Percentiles rank a stretch among this genome's conserved stretches.
Conservation (phyloP, 345 rosid species). For the thale cress (Arabidopsis thaliana) region DNA sequence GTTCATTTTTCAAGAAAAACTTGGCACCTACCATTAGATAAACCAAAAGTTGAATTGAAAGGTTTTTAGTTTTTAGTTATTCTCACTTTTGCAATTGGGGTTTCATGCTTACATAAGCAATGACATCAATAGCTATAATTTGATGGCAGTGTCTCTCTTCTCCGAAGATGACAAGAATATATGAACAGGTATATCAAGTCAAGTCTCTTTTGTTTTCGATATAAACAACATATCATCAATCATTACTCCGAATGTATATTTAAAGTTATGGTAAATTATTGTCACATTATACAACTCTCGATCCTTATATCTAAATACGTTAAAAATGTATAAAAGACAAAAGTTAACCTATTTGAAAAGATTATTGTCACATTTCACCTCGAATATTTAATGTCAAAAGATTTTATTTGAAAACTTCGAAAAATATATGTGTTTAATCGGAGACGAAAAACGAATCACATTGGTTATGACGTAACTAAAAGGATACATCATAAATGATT, state of each 20-base stretch:
- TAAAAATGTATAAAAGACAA: no score
- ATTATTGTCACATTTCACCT: no score
- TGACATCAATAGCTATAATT: constrained; percentile 13
- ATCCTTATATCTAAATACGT: neutral
- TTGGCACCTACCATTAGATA: neutral
- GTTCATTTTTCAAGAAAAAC: neutral
- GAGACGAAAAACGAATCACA: neutral
- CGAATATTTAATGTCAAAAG: no score
- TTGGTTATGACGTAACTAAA: neutral
- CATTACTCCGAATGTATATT: neutral
- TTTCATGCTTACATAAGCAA: constrained; percentile 24
- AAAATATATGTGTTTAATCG: neutral
- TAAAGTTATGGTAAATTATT: no score
- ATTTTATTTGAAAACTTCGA: no score
- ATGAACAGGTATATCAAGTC: constrained; percentile 8
- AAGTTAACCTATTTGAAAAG: no score
- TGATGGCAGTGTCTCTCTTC: neutral
- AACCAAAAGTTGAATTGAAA: neutral
- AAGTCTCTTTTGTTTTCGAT: constrained; percentile 1
- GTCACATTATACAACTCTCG: no score
- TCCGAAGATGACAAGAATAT: neutral
- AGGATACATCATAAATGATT: neutral
- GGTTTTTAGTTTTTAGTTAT: neutral
- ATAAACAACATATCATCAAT: neutral
- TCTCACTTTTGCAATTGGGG: neutral